phyloP scores from a whole-genome alignment of 2,329 filamentous ascomycete species.

The Lasiodiplodia hormozganensis region DNA sequence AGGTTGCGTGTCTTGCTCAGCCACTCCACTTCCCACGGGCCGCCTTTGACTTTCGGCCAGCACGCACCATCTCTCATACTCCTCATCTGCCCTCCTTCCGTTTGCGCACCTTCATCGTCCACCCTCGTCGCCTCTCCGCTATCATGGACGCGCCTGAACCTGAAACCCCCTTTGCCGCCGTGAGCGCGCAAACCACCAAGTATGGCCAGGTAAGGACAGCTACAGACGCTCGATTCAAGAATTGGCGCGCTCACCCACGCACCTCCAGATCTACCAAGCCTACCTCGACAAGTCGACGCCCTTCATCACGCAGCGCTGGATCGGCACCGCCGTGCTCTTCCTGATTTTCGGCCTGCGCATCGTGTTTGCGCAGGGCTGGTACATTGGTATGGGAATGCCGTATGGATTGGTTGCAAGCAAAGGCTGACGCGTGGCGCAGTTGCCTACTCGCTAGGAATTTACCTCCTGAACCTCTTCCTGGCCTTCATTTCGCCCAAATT shows the following conservation, averaged over 20 bases:
- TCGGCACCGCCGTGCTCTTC: slow-evolving; percentile 78
- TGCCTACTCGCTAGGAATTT: slow-evolving; percentile 96
- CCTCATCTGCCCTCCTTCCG: neutral
- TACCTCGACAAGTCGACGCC: slow-evolving; percentile 94
- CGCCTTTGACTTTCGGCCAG: neutral
- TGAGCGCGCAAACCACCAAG: slow-evolving; percentile 82
- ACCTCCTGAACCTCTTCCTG: slow-evolving; percentile 98
- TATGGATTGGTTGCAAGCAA: neutral
- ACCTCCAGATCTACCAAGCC: slow-evolving; percentile 82
- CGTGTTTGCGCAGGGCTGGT: slow-evolving; percentile 94
- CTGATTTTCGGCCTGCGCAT: slow-evolving; percentile 87
- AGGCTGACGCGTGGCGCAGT: slow-evolving; percentile 60
- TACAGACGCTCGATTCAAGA: neutral
- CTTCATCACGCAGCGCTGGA: slow-evolving; percentile 87
- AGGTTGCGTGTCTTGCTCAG: slow-evolving; percentile 14
- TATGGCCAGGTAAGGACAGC: slow-evolving; percentile 69
- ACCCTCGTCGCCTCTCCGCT: slow-evolving; percentile 27
- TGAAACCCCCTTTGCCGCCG: slow-evolving; percentile 91
- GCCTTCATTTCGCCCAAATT: slow-evolving; percentile 98
- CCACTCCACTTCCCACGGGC: neutral
- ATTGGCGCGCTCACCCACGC: slow-evolving; percentile 1
- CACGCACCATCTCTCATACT: neutral
- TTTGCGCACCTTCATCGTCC: neutral
- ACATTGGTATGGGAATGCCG: slow-evolving; percentile 74
- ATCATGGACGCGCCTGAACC: slow-evolving; percentile 86